Base-by-base conservation (phyloP, 345 rosid species). In the Physaria fendleri region DNA sequence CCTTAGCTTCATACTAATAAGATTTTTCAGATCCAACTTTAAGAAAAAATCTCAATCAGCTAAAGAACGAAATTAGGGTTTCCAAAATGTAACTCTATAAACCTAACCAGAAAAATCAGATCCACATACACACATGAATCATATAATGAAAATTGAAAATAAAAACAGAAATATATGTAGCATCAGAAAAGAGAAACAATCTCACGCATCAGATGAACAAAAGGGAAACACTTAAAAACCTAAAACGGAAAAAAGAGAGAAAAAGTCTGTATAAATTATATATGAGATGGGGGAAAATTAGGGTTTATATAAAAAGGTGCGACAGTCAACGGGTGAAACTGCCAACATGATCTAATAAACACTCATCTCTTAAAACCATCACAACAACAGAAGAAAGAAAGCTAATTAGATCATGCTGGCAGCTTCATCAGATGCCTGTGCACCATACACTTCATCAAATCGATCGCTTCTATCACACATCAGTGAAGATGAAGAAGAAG, bases 371-470 rank as follows among this genome's bases (percentile, higher is more conserved):
- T 54, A 20, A n/a, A n/a, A 23, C 40, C 27, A 46, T 39, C 20
- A 49, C 40, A 49, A 30, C 63, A 62, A 33, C 66, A 2, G 17
- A 33, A 33, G 45, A 52, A 75, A 66, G 72, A 67, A 74, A 62
- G 52, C 66, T 23, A 74, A 73, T 81, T 69, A 84, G 91, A 91
- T 91, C 98, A 91, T 85, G 98, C 98, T 91, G 98, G 96, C 98
- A 91, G 98, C 98, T 91, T 91, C 96, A 91, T 73, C 98, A 68
- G 95, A 74, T 78, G 79, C 64, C 70, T 76, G 75, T 65, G 77
- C 85, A 66, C 87, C 78, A 64, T 45, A 37, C 16, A 52, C 52
- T 39, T 56, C 46, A 14, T 20, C 34, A 12, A 45, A 74, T 25
- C 30, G 34, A 33, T 28, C n/a, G n/a, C n/a, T n/a, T n/a, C n/a